Evolutionary conservation across 1,139 yeast species (phyloP).

Genomic region (Pneumocystis jirovecii): DNA sequence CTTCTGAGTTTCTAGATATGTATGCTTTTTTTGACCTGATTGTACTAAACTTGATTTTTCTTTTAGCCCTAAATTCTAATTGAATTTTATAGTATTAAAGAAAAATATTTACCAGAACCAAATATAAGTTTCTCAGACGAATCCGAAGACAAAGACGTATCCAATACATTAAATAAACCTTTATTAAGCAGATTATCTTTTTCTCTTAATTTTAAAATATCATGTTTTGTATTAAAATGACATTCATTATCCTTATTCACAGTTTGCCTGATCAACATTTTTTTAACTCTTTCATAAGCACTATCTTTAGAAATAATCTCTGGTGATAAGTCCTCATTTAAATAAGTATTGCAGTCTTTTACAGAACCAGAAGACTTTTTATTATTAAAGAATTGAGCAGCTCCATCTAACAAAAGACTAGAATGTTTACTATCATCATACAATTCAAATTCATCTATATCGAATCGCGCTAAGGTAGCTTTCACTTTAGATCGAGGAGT

Average conservation of each 20-base stretch:
- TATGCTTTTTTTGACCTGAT: neutral
- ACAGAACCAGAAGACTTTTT: neutral
- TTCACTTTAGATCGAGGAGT: neutral
- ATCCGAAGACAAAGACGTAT: neutral
- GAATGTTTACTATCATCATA: neutral
- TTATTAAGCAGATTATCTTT: neutral
- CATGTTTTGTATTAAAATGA: neutral
- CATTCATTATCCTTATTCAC: neutral
- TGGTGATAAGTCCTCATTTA: neutral
- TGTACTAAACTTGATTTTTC: neutral
- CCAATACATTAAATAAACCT: neutral
- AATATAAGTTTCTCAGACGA: neutral
- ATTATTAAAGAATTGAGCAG: neutral
- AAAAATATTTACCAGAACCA: neutral
- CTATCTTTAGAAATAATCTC: neutral
- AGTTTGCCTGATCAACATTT: neutral
- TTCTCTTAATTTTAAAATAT: neutral
- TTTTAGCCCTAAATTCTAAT: neutral
- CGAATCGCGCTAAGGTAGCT: neutral
- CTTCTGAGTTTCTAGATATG: neutral
- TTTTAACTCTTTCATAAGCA: neutral
- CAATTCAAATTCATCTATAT: neutral
- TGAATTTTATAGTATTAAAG: neutral
- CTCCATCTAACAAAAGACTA: neutral
- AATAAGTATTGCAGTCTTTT: neutral